These are phyloP conservation scores for Agaricus blazei DNA, from an alignment of 768 basidiomycete species.

Conservation along the genomic window DNA sequence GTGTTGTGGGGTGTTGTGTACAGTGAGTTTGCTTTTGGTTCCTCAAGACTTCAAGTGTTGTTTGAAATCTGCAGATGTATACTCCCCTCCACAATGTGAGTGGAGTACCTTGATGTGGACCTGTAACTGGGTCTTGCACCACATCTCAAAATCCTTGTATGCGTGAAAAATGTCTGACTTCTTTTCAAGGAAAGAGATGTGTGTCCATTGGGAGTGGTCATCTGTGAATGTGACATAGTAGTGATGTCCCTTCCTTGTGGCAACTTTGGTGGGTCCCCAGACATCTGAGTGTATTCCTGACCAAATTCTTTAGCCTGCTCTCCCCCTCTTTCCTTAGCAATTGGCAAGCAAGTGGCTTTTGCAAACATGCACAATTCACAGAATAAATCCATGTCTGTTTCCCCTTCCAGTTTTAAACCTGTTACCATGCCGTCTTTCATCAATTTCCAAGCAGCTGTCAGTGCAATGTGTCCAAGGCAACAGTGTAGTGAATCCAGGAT, in stretches of 20 bases:
- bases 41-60: constrained; percentile 24
- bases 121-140: constrained; percentile 22
- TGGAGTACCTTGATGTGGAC: constrained; percentile 22
- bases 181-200: constrained; percentile 14
- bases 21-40: constrained; percentile 23
- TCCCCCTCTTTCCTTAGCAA: constrained; percentile 20
- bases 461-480: not conserved
- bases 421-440: constrained; percentile 22
- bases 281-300: constrained; percentile 27
- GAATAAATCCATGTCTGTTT: constrained; percentile 9
- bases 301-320: constrained; percentile 17
- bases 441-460: constrained; percentile 11
- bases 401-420: constrained; percentile 23
- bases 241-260: constrained; percentile 11
- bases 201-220: constrained; percentile 16
- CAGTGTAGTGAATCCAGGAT: not conserved
- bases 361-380: constrained; percentile 10
- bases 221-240: constrained; percentile 30
- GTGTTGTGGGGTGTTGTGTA: constrained; percentile 11
- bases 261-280: constrained; percentile 30
- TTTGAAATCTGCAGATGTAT: constrained; percentile 23
- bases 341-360: constrained; percentile 30
- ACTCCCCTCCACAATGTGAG: constrained; percentile 34
- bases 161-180: constrained; percentile 15
- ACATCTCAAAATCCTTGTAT: constrained; percentile 24